A percentile compares a stretch with the other conserved stretches of the same genome.
These are phyloP conservation scores for Chlamydomonas eustigma DNA, from an alignment of 139 green algal species.

Conservation along the genomic window DNA sequence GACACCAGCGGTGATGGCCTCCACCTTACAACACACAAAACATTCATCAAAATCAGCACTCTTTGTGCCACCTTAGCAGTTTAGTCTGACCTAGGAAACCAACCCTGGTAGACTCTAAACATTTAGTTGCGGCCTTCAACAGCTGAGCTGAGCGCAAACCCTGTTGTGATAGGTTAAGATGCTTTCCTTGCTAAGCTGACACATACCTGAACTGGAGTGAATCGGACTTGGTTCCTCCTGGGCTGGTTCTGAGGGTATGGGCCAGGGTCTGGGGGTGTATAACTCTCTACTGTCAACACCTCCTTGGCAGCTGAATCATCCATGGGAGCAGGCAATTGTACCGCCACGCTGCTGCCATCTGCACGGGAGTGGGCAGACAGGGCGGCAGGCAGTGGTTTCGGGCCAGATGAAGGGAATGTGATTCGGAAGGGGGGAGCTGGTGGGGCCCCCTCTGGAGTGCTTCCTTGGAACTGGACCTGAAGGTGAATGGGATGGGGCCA, in stretches of 20 bases:
- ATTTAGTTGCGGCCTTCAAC: no score
- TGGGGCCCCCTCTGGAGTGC: background rate
- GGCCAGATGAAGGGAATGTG: conserved; percentile 60
- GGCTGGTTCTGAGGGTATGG: conserved; percentile 85
- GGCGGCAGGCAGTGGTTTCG: conserved; percentile 1
- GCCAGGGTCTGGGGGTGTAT: conserved; percentile 75
- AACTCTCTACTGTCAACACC: conserved; percentile 68
- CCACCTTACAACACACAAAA: conserved; percentile 62
- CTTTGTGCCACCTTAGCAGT: no score
- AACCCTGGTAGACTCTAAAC: no score
- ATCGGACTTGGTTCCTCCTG: conserved; percentile 80
- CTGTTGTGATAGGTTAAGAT: background rate
- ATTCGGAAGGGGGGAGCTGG: conserved; percentile 74
- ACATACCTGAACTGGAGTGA: conserved; percentile 83
- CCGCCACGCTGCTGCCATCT: background rate
- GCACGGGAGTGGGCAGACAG: background rate
- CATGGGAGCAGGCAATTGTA: background rate
- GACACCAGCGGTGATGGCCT: conserved; percentile 73
- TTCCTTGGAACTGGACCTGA: background rate
- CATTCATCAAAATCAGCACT: no score
- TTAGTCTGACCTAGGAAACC: no score
- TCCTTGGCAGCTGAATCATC: background rate
- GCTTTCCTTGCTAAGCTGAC: conserved; percentile 19
- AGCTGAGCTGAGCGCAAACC: no score
- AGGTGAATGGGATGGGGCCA: no score